phyloP scores from a whole-genome alignment of 306 rosid species.

The Sesbania bispinosa region DNA sequence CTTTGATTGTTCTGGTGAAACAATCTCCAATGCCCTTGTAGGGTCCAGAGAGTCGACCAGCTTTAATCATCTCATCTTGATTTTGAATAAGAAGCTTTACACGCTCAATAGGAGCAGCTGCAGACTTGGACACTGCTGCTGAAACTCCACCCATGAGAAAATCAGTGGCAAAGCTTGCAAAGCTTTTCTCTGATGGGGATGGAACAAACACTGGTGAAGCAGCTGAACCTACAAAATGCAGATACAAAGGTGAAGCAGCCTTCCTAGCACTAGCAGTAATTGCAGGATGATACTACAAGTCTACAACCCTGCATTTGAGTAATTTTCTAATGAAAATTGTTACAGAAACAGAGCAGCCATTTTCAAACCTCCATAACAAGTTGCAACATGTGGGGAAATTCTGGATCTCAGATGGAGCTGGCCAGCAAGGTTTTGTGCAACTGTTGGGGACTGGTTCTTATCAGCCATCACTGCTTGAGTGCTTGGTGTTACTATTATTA shows the following conservation, averaged over 20 bases:
- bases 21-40: slow-evolving; percentile 77
- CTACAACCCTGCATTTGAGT: slow-evolving; percentile 42
- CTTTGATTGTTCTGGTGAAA: slow-evolving; percentile 55
- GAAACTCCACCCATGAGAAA: slow-evolving; percentile 85
- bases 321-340: slow-evolving; percentile 29
- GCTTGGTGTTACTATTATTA: neutral
- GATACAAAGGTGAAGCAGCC: too few species aligned
- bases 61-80: slow-evolving; percentile 72
- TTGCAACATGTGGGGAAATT: slow-evolving; percentile 33
- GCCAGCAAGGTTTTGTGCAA: slow-evolving; percentile 48
- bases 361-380: slow-evolving; percentile 32
- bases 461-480: slow-evolving; percentile 47
- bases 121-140: slow-evolving; percentile 76
- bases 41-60: slow-evolving; percentile 65
- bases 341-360: slow-evolving; percentile 40
- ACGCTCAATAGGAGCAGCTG: slow-evolving; percentile 76
- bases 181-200: slow-evolving; percentile 63
- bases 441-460: slow-evolving; percentile 43
- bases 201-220: slow-evolving; percentile 49
- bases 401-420: slow-evolving; percentile 52
- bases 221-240: slow-evolving; percentile 31
- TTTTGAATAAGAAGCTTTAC: slow-evolving; percentile 76
- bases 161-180: slow-evolving; percentile 48
- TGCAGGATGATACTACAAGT: too few species aligned
- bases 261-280: too few species aligned